Conservation (phyloP, 305 asterid genomes). For the Petunia hybrid region DNA sequence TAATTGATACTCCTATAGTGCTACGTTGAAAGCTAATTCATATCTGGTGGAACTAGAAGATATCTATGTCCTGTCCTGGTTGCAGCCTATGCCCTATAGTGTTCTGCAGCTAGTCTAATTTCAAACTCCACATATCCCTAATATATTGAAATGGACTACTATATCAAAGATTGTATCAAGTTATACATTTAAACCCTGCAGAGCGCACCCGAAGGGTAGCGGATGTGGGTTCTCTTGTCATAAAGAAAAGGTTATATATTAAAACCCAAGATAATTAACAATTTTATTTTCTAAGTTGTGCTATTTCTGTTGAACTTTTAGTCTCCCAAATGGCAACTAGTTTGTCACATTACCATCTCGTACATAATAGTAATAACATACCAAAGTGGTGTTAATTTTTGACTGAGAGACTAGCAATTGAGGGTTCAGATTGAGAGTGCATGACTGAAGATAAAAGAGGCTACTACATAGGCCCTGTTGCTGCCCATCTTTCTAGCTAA, state of each 20-base stretch:
- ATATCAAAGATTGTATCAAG: too few species aligned
- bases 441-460: slow-evolving; percentile 10
- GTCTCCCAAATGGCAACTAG: not conserved
- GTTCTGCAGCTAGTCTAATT: not conserved
- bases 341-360: not conserved
- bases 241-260: not conserved
- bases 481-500: not conserved
- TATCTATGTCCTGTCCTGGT: not conserved
- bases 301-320: not conserved
- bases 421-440: not conserved
- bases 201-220: too few species aligned
- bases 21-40: not conserved
- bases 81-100: slow-evolving; percentile 7
- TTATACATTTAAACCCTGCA: too few species aligned
- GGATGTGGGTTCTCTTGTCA: too few species aligned
- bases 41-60: not conserved
- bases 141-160: not conserved
- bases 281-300: not conserved
- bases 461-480: not conserved
- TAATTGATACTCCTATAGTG: not conserved
- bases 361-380: not conserved
- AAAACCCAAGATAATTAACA: not conserved
- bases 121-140: not conserved
- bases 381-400: not conserved
- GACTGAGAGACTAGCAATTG: not conserved